Base-by-base conservation (phyloP, 306 rosid species). In the Prunus mira region DNA sequence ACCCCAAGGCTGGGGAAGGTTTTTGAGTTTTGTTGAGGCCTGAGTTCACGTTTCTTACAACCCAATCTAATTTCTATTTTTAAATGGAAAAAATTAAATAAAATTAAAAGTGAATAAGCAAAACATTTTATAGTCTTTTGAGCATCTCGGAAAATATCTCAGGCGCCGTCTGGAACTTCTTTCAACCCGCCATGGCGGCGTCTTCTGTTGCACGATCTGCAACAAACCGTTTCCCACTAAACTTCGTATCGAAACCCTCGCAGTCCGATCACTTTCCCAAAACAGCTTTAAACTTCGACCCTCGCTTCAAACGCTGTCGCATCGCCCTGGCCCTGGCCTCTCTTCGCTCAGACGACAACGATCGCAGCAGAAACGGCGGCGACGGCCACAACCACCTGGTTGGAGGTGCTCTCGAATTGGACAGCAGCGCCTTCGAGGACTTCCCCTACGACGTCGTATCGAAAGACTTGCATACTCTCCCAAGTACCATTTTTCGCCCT, bases 391-490 rank as follows among this genome's bases (percentile, higher is more conserved):
- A 17, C 64, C 34, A 25, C 67, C 67, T 8, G 61, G 57, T 68
- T 7, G 28, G 83, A 2, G 80, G 81, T 25, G 79, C 86, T n/a
- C 46, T 84, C 19, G 82, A 88, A 65, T 58, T 91, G 63, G 83
- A 74, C 34, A 56, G 63, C 57, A 51, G 81, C 50, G 13, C 18
- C 67, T 12, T 72, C 1, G 81, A 51, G 14, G 80, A 67, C 34
- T 82, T 72, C 27, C 75, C 81, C 0, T 68, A 62, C 73, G 93
- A 85, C 73, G 84, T 66, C 76, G 84, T 67, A 28, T 81, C 87
- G 52, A 86, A 86, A 75, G 93, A 92, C 75, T 75, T 76, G 4
- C 85, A 46, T 66, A 43, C 88, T 75, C 93, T 92, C 67, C 98
- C 97, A 6, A 76, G 91, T 87, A 69, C 72, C 85, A 72, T 17